These are phyloP conservation scores for Arachnopeziza araneosa DNA, from an alignment of 2,329 filamentous ascomycete species.

Conservation along the genomic window DNA sequence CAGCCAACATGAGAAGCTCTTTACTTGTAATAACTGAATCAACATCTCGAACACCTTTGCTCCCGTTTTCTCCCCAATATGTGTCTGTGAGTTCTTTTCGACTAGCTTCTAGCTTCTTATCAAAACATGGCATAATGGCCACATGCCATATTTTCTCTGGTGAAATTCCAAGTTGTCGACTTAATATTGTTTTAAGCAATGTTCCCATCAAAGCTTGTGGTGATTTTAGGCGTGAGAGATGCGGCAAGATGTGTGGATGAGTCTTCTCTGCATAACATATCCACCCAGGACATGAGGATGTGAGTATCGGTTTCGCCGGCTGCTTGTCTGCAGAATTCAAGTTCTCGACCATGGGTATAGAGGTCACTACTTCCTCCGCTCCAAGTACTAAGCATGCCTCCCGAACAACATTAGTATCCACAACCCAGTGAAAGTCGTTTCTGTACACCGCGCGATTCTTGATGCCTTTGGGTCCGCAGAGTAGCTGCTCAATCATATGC, in stretches of 20 bases:
- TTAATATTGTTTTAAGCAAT: slow-evolving; percentile 80
- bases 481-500: slow-evolving; percentile 74
- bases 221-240: slow-evolving; percentile 87
- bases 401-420: slow-evolving; percentile 81
- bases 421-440: slow-evolving; percentile 80
- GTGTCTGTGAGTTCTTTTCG: slow-evolving; percentile 83
- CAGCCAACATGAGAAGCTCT: slow-evolving; percentile 84
- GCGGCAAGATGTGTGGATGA: slow-evolving; percentile 85
- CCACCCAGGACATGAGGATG: slow-evolving; percentile 93
- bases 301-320: slow-evolving; percentile 59
- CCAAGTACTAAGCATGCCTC: slow-evolving; percentile 79
- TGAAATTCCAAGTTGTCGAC: slow-evolving; percentile 62
- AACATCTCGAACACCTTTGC: slow-evolving; percentile 70
- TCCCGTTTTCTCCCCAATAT: slow-evolving; percentile 57
- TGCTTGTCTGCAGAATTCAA: slow-evolving; percentile 6
- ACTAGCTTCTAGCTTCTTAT: slow-evolving; percentile 97
- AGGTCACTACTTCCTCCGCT: slow-evolving; percentile 61
- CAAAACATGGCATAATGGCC: slow-evolving; percentile 96
- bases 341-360: slow-evolving; percentile 12
- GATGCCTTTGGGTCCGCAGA: slow-evolving; percentile 66
- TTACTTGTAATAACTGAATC: slow-evolving; percentile 98
- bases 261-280: slow-evolving; percentile 99
- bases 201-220: slow-evolving; percentile 90
- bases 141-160: slow-evolving; percentile 88
- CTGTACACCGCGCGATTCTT: slow-evolving; percentile 63